Evolutionary conservation across 345 rosid species (phyloP).

Genomic region (Corchorus capsularis): DNA sequence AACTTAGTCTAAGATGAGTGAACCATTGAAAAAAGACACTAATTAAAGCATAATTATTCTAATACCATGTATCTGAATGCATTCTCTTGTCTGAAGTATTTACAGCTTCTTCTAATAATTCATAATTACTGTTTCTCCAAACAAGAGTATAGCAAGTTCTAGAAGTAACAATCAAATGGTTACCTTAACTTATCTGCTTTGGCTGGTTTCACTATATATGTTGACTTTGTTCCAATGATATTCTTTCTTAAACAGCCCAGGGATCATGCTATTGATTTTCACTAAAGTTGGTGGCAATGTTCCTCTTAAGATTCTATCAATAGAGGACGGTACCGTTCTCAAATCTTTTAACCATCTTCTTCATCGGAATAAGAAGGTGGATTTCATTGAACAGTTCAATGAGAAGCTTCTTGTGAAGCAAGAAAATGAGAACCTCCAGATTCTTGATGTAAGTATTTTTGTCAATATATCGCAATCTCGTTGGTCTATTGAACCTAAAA

Average conservation of each 20-base stretch:
- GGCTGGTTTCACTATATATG: neutral
- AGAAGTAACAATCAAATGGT: neutral
- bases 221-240: conserved; percentile 16
- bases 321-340: conserved; percentile 98
- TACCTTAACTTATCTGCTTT: neutral
- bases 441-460: conserved; percentile 72
- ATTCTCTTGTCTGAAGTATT: neutral
- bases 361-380: conserved; percentile 95
- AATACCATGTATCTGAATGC: neutral
- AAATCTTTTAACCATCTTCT: conserved; percentile 88
- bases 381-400: conserved; percentile 95
- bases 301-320: conserved; percentile 83
- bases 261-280: conserved; percentile 94
- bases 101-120: neutral
- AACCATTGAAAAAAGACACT: neutral
- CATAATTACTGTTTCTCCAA: neutral
- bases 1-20: neutral
- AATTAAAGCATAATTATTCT: neutral
- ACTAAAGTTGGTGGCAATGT: conserved; percentile 75
- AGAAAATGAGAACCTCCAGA: conserved; percentile 96
- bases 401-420: conserved; percentile 99
- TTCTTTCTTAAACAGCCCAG: conserved; percentile 59
- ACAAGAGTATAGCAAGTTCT: neutral
- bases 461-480: neutral
- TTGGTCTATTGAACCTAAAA: neutral